phyloP scores from a whole-genome alignment of 148 eudicot species.

The Fagopyrum homotropicum region DNA sequence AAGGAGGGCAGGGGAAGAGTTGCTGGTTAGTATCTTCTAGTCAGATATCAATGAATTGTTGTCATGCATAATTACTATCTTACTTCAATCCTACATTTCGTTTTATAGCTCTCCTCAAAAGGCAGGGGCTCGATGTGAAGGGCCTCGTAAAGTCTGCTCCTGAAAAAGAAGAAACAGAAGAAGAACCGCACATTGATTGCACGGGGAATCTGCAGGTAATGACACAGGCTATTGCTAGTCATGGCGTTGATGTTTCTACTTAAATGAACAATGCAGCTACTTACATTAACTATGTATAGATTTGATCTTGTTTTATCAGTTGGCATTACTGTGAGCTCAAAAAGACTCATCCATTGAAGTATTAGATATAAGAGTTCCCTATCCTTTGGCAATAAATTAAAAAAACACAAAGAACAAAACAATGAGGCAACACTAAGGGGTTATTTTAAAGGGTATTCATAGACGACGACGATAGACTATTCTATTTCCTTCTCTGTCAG shows the following conservation, averaged over 20 bases:
- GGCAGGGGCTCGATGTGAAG: constrained; percentile 93
- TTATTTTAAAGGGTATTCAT: background rate
- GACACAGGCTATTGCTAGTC: background rate
- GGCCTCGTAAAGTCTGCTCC: constrained; percentile 87
- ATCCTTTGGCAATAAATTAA: background rate
- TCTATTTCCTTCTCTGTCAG: background rate
- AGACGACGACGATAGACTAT: background rate
- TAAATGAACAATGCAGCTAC: background rate
- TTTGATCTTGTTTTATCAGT: background rate
- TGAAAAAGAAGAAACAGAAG: constrained; percentile 54
- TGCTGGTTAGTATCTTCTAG: constrained; percentile 57
- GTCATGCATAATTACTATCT: constrained; percentile 4
- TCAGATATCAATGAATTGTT: background rate
- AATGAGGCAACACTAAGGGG: background rate
- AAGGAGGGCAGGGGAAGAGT: constrained; percentile 97
- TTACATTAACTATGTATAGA: background rate
- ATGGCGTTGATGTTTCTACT: background rate
- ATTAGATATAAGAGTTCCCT: background rate
- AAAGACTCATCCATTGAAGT: background rate
- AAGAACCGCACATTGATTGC: constrained; percentile 80
- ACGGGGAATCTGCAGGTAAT: constrained; percentile 92
- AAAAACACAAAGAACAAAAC: background rate
- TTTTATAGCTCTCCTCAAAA: constrained; percentile 76
- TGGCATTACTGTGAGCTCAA: background rate
- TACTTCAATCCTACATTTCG: constrained; percentile 10